Conservation (phyloP, 2,329 filamentous ascomycete genomes). For the Venturia carpophila region DNA sequence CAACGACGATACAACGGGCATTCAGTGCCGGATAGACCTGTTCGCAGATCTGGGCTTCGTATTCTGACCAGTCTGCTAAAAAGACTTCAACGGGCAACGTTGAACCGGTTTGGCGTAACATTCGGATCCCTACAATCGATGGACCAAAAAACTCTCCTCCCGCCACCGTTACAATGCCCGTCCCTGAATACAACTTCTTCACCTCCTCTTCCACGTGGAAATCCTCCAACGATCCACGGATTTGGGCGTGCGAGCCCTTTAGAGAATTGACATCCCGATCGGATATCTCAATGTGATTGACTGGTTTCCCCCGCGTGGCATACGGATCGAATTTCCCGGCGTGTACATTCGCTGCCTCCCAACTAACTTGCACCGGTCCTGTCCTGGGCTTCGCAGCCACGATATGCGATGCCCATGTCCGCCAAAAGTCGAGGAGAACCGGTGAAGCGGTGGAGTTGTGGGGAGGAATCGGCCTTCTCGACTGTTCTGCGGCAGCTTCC, state of each 20-base stretch:
- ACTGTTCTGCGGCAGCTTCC: neutral
- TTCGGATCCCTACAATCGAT: conserved; percentile 37
- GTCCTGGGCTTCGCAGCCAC: conserved; percentile 2
- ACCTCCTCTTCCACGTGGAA: conserved; percentile 12
- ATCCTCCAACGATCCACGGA: conserved; percentile 9
- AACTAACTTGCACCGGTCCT: neutral
- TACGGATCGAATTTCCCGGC: neutral
- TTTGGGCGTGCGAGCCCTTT: neutral
- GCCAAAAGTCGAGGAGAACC: conserved; percentile 7
- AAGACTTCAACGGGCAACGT: conserved; percentile 41
- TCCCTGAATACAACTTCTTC: conserved; percentile 21
- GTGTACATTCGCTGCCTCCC: neutral
- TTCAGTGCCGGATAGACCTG: conserved; percentile 37
- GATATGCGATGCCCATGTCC: conserved; percentile 7
- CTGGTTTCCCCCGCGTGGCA: conserved; percentile 4
- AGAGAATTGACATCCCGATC: conserved; percentile 12
- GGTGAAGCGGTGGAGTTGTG: conserved; percentile 15
- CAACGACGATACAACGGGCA: conserved; percentile 38
- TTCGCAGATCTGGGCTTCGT: conserved; percentile 37
- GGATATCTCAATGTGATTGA: conserved; percentile 8
- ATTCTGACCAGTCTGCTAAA: conserved; percentile 34
- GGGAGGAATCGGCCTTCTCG: neutral
- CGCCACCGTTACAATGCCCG: conserved; percentile 34
- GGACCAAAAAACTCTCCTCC: conserved; percentile 38
- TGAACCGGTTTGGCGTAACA: conserved; percentile 39